phyloP scores from a whole-genome alignment of 2,329 filamentous ascomycete species.

The Stagonosporopsis cucurbitacearum region DNA sequence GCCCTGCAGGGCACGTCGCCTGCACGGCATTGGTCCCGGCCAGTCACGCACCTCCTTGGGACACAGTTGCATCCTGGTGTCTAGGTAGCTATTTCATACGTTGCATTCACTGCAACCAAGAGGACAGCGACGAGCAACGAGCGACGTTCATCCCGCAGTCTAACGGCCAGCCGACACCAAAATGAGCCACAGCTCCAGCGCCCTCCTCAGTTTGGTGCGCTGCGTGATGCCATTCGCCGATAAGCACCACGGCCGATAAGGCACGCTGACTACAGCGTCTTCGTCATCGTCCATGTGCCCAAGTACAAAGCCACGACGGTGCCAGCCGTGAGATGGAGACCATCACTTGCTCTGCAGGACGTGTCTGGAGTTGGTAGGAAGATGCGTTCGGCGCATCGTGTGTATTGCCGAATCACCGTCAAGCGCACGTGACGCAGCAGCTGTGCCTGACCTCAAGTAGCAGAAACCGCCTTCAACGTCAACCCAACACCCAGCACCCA shows the following conservation, averaged over 20 bases:
- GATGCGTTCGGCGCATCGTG: no score
- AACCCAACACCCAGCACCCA: no score
- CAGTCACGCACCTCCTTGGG: slow-evolving; percentile 45
- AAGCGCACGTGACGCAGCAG: slow-evolving; percentile 1
- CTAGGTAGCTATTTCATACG: no score
- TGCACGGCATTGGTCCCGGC: neutral
- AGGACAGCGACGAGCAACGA: neutral
- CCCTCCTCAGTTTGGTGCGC: neutral
- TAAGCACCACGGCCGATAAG: slow-evolving; percentile 2
- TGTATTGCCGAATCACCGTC: neutral
- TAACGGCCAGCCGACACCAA: slow-evolving; percentile 3
- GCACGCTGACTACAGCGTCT: slow-evolving; percentile 3
- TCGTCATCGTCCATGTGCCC: slow-evolving; percentile 5
- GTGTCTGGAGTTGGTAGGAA: neutral
- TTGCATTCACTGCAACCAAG: neutral
- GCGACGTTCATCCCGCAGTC: slow-evolving; percentile 3
- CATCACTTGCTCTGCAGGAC: neutral
- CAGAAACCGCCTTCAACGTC: neutral
- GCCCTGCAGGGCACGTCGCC: neutral
- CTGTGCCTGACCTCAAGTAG: neutral
- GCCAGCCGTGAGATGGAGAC: neutral
- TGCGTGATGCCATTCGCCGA: slow-evolving; percentile 11
- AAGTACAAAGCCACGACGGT: neutral
- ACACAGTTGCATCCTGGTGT: slow-evolving; percentile 45
- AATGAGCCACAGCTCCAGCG: slow-evolving; percentile 6